phyloP scores from a whole-genome alignment of 768 basidiomycete genomes.

The Pisolithus tinctorius region DNA sequence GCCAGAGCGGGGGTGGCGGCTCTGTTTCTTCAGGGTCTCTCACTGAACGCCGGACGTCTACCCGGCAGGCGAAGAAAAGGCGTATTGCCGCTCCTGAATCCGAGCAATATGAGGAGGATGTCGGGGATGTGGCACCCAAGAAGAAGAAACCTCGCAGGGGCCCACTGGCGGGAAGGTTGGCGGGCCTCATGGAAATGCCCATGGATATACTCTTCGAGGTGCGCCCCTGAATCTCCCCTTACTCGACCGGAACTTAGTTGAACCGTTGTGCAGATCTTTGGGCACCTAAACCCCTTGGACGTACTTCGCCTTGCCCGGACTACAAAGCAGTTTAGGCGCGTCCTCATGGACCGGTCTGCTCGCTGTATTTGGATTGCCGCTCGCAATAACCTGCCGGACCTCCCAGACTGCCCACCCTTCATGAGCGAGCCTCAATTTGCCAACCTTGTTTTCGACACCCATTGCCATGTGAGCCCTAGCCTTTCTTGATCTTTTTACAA shows the following conservation, averaged over 20 bases:
- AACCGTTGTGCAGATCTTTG: slow-evolving; percentile 38
- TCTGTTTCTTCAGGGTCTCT: slow-evolving; percentile 13
- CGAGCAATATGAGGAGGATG: slow-evolving; percentile 4
- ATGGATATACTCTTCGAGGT: slow-evolving; percentile 31
- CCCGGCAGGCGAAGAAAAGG: slow-evolving; percentile 21
- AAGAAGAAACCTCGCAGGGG: slow-evolving; percentile 15
- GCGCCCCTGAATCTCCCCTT: slow-evolving; percentile 16
- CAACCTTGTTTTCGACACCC: slow-evolving; percentile 44
- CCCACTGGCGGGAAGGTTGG: slow-evolving; percentile 23
- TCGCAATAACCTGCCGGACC: slow-evolving; percentile 32
- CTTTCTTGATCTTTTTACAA: neutral
- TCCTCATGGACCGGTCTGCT: slow-evolving; percentile 41
- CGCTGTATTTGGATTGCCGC: slow-evolving; percentile 44
- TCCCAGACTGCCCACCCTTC: slow-evolving; percentile 43
- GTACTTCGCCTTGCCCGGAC: slow-evolving; percentile 45
- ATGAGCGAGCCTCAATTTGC: slow-evolving; percentile 47
- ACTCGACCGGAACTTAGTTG: neutral
- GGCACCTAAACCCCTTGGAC: slow-evolving; percentile 44
- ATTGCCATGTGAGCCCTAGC: slow-evolving; percentile 40
- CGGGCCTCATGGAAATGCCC: slow-evolving; percentile 29
- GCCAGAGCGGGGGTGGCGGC: neutral
- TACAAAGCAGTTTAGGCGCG: slow-evolving; percentile 40
- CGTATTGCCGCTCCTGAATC: slow-evolving; percentile 9
- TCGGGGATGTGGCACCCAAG: neutral
- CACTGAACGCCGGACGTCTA: slow-evolving; percentile 16